phyloP scores from a whole-genome alignment of 768 basidiomycete genomes.

The Russula emetica region DNA sequence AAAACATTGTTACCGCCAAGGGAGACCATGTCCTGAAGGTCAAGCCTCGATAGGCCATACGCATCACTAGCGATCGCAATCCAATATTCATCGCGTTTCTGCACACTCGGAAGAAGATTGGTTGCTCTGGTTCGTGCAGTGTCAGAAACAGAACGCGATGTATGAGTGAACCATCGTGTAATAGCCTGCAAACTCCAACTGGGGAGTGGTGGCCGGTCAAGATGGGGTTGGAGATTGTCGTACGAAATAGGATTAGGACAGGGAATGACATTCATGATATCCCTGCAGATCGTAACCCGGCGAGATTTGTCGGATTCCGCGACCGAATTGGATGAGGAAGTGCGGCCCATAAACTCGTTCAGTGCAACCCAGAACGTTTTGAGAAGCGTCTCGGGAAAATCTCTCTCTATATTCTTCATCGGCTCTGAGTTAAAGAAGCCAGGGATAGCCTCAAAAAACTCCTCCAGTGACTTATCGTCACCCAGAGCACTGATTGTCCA shows the following conservation, averaged over 20 bases:
- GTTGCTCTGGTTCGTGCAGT: background rate
- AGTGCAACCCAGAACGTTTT: background rate
- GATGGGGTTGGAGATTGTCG: background rate
- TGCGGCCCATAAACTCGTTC: background rate
- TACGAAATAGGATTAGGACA: background rate
- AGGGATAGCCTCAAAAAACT: conserved; percentile 9
- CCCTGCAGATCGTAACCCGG: background rate
- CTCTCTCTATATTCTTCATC: too few relatives aligned
- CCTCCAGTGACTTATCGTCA: conserved; percentile 2
- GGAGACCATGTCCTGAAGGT: background rate
- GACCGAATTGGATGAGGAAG: background rate
- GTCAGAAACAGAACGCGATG: background rate
- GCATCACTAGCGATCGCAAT: background rate
- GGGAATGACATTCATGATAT: background rate
- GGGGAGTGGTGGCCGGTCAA: background rate
- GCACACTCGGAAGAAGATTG: background rate
- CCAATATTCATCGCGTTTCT: background rate
- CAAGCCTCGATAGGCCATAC: background rate
- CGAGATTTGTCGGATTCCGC: background rate
- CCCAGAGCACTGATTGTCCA: background rate
- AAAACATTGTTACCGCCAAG: conserved; percentile 2
- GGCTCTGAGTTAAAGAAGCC: background rate
- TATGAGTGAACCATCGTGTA: background rate
- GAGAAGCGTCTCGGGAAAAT: background rate
- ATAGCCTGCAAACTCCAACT: background rate